Evolutionary conservation across 2,329 filamentous ascomycete genomes (phyloP).

Genomic region (Aspergillus latus): DNA sequence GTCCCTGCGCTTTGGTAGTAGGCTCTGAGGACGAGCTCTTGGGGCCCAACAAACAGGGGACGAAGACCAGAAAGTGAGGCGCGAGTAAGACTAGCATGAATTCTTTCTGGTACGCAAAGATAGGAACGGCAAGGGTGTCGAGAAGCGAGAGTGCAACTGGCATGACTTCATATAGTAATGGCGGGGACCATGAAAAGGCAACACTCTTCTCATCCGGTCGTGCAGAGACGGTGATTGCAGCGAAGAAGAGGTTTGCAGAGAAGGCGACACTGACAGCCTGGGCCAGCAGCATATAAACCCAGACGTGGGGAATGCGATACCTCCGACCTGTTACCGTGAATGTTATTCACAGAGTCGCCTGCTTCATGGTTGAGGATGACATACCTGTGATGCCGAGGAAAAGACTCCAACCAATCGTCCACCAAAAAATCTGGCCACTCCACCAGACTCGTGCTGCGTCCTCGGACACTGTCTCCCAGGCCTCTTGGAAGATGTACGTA

Average conservation of each 20-base stretch:
- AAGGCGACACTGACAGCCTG: slow-evolving; percentile 62
- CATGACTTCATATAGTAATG: slow-evolving; percentile 11
- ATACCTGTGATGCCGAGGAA: slow-evolving; percentile 60
- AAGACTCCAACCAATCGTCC: slow-evolving; percentile 55
- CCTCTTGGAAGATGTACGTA: slow-evolving; percentile 53
- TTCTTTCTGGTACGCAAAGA: slow-evolving; percentile 18
- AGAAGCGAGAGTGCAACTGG: slow-evolving; percentile 19
- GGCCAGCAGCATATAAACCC: slow-evolving; percentile 59
- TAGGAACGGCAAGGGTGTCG: slow-evolving; percentile 21
- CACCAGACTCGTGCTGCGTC: slow-evolving; percentile 61
- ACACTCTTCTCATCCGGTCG: not conserved
- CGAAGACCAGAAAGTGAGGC: slow-evolving; percentile 27
- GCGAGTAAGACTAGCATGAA: slow-evolving; percentile 27
- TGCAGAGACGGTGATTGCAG: slow-evolving; percentile 21
- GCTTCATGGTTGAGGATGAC: not conserved
- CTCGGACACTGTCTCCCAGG: slow-evolving; percentile 56
- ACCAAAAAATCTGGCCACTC: slow-evolving; percentile 61
- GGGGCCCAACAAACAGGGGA: slow-evolving; percentile 6
- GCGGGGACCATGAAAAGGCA: not conserved
- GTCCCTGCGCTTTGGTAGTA: slow-evolving; percentile 2
- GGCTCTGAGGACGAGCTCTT: not conserved
- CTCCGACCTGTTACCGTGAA: slow-evolving; percentile 43
- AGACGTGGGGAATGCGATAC: slow-evolving; percentile 55
- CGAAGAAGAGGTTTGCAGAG: slow-evolving; percentile 62
- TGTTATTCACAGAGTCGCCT: not conserved